Evolutionary conservation across 192 early-diverging fungal genomes (phyloP).

Genomic region (Entomortierella parvispora): DNA sequence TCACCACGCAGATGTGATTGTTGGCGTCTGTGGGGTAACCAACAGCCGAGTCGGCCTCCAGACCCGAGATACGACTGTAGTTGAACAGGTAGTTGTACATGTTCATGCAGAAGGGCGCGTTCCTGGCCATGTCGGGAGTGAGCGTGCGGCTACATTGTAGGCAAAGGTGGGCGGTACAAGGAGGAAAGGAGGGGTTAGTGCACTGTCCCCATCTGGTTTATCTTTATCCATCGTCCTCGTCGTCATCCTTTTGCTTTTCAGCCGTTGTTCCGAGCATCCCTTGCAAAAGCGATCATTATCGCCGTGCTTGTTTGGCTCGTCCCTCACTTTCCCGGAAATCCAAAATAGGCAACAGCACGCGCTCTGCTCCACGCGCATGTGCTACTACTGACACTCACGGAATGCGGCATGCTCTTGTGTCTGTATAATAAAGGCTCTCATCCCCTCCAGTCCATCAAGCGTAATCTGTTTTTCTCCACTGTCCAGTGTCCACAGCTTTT

Average conservation of each 20-base stretch:
- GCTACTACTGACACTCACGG: background rate
- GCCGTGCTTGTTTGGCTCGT: background rate
- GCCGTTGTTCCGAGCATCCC: background rate
- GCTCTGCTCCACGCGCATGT: conserved; percentile 22
- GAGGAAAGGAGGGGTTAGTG: conserved; percentile 29
- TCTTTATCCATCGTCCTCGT: too few relatives aligned
- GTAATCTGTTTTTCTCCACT: too few relatives aligned
- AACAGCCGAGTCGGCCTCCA: conserved; percentile 72
- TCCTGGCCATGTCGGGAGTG: conserved; percentile 75
- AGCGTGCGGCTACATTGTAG: conserved; percentile 68
- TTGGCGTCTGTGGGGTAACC: conserved; percentile 68
- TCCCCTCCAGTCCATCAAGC: too few relatives aligned
- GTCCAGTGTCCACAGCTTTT: too few relatives aligned
- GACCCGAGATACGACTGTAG: conserved; percentile 78
- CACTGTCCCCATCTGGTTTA: too few relatives aligned
- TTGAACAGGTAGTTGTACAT: conserved; percentile 91
- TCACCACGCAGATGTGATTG: conserved; percentile 77
- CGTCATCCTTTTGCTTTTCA: background rate
- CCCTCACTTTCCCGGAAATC: conserved; percentile 58
- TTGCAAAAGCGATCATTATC: background rate
- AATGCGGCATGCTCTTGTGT: too few relatives aligned
- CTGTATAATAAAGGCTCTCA: too few relatives aligned
- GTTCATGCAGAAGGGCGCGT: conserved; percentile 79
- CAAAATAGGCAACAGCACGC: conserved; percentile 15
- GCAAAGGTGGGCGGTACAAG: conserved; percentile 65